Evolutionary conservation across 441 rosid genomes (phyloP).

Genomic region (Populus hybrid): DNA sequence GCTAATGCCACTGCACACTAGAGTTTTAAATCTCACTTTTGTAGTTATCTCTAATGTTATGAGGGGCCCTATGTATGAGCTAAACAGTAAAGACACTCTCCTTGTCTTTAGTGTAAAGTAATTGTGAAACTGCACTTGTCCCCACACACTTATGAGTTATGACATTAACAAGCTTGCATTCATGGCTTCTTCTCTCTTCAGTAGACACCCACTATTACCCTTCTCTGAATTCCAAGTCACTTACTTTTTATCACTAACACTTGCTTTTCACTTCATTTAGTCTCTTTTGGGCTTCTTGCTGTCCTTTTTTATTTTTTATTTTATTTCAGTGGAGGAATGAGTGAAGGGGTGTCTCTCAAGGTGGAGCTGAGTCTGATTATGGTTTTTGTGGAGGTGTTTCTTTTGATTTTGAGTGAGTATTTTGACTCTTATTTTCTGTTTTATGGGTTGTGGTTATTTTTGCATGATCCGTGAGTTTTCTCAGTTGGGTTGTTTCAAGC

Average conservation of each 20-base stretch:
- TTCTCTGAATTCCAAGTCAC: slow-evolving; percentile 22
- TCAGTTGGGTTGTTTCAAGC: slow-evolving; percentile 14
- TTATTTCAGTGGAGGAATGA: slow-evolving; percentile 28
- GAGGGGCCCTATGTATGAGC: not conserved
- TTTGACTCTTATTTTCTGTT: slow-evolving; percentile 4
- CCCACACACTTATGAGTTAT: slow-evolving; percentile 29
- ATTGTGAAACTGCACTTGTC: slow-evolving; percentile 22
- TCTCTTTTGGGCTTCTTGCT: slow-evolving; percentile 1
- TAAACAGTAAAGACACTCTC: not conserved
- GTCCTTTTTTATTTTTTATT: slow-evolving; percentile 13
- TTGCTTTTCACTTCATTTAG: not conserved
- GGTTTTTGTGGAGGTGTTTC: slow-evolving; percentile 26
- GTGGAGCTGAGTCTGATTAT: slow-evolving; percentile 21
- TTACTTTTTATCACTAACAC: not conserved
- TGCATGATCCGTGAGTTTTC: slow-evolving; percentile 27
- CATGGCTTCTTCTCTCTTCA: not conserved
- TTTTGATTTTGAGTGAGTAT: slow-evolving; percentile 47
- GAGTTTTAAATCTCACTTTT: slow-evolving; percentile 4
- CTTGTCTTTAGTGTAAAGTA: slow-evolving; percentile 25
- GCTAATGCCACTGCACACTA: slow-evolving; percentile 17
- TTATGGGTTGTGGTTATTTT: slow-evolving; percentile 24
- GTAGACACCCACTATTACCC: not conserved
- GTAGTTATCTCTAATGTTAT: not conserved
- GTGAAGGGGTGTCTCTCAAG: slow-evolving; percentile 34
- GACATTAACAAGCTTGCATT: not conserved